A percentile compares a stretch with the other conserved stretches of the same genome.
These are phyloP conservation scores for Solanum arcanum DNA, from an alignment of 257 asterid genomes.

Conservation along the genomic window DNA sequence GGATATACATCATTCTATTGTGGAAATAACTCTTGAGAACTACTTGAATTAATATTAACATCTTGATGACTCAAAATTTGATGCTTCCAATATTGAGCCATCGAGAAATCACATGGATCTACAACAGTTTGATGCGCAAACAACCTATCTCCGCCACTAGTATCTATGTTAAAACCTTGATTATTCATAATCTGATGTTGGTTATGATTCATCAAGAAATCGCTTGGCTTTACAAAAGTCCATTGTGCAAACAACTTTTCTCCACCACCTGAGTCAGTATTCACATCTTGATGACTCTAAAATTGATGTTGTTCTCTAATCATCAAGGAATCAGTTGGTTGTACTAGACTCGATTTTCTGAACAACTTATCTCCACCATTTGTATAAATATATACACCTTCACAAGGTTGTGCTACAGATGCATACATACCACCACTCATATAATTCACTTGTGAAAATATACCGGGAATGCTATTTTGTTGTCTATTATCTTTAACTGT, in stretches of 20 bases:
- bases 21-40: conserved; percentile 40
- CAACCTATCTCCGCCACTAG: conserved; percentile 47
- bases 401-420: not conserved
- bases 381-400: not conserved
- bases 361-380: not conserved
- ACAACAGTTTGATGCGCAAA: not conserved
- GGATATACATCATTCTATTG: not conserved
- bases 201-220: conserved; percentile 12
- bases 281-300: not conserved
- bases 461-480: not conserved
- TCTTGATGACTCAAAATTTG: conserved; percentile 16
- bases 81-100: not conserved
- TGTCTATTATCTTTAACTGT: not conserved
- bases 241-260: conserved; percentile 46
- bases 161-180: conserved; percentile 21
- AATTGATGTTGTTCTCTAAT: not conserved
- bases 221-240: conserved; percentile 76
- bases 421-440: not conserved
- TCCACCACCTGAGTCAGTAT: not conserved
- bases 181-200: conserved; percentile 11
- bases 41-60: conserved; percentile 20
- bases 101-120: not conserved
- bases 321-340: not conserved
- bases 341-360: not conserved
- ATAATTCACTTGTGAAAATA: not conserved